Evolutionary conservation across 2,329 filamentous ascomycete genomes (phyloP), one percentile per base, ranked within the genome.

Genomic region (Paecilomyces fulvus): DNA sequence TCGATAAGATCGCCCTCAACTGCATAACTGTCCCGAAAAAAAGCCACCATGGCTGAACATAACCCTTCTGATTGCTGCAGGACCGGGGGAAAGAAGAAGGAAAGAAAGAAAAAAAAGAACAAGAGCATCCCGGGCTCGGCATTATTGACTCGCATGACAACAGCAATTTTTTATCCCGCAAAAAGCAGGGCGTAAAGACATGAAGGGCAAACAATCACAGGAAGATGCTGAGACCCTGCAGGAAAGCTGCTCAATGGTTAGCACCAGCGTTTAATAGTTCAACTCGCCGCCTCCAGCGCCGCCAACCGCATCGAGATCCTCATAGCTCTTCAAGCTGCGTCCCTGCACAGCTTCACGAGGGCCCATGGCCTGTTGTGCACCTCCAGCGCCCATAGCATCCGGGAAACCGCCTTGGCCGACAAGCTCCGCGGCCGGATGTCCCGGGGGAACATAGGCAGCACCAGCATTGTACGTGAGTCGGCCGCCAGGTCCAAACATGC

Each of bases 321-420:
- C 95, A 70, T 99, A 99, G 72, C 90, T 96, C 81, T 95, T 96
- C 62, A 99, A 77, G 59, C 89, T 96, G 56, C 94, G 84, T 4
- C 94, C 94, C 63, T 95, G 90, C 0, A 95, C 91, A 10, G 94
- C 92, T 73, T 97, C 92, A 20, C 89, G 83, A 20, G 94, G 92
- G 0, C 91, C 92, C 58, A 92, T 87, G 2, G 88, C 85, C 31
- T 77, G 77, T 55, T 87, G 85, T 23, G 83, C 87, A 43, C 88
- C 87, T 52, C 89, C 88, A 2, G 79, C 79, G 25, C 31, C 83
- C 83, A 56, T 75, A 68, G 60, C 75, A 73, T 58, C 77, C 64
- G 61, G 67, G 61, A 73, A 73, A 3, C 64, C 75, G 69, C 61
- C 82, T 68, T 65, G 78, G 73, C 56, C 80, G 21, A 67, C 63